Evolutionary conservation across 257 asterid genomes (phyloP), one percentile per base, ranked within the genome.

Genomic region (Gentiana macrophylla): DNA sequence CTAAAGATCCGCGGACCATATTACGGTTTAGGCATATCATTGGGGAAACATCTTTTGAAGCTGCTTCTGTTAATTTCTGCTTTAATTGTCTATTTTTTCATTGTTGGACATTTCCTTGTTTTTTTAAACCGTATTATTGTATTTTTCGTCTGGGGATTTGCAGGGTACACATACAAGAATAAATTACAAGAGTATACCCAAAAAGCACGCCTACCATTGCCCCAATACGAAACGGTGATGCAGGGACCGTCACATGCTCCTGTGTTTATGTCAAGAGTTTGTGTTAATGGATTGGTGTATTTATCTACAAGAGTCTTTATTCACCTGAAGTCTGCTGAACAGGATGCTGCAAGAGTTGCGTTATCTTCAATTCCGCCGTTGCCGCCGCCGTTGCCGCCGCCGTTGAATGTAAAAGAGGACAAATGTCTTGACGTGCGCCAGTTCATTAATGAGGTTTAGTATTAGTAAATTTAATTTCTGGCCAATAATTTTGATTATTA

Each of bases 321-420:
- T 0, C 66, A 41, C 37, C 55, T 63, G 45, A 79, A 75, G 67
- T 49, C 51, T 45, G 81, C 94, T 1, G 88, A 84, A 60, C 80
- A 78, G 49, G 79, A 67, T 46, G 91, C 69, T 52, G 91, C 91
- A 4, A 76, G 64, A 53, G 61, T 67, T 45, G 84, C 91, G n/a
- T 55, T 82, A 5, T 62, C 59, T 36, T 53, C 48, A 38, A 12
- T 80, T 43, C 53, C 2, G n/a, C 45, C 24, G 24, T 1, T 24
- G 24, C 24, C 24, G 24, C 24, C 24, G 24, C 24, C 24, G 24
- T 24, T 24, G 24, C 24, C 24, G 24, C 24, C 24, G 24, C 24
- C 0, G 0, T 68, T 65, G 35, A 77, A 73, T 59, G 41, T 67
- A n/a, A 84, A 78, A 71, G 62, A 63, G 24, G 82, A 70, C 32